Evolutionary conservation across 208 protist species (phyloP), one percentile per base, ranked within the genome.

Genomic region (Trypanosoma grayi): DNA sequence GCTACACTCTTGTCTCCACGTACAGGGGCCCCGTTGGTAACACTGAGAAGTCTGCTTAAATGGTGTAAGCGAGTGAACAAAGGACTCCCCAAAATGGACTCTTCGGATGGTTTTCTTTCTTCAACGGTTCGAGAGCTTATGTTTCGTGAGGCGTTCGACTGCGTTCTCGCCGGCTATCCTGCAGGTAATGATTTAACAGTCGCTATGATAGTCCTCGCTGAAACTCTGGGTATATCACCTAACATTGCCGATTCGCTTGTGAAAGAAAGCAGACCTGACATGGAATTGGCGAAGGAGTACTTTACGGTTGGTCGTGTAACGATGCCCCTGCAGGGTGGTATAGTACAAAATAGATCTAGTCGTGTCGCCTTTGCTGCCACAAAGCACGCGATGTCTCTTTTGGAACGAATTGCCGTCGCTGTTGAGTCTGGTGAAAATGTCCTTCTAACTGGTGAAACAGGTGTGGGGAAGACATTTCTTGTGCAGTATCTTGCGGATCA

Each of bases 401-500:
- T 99, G 40, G 98, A 99, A 68, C 67, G 89, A 10, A 72, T 99
- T 6, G 85, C 90, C 3, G 87, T 74, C 0, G 94, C 83, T 57
- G 91, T 99, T 24, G 54, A 89, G 25, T 69, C 83, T 13, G 60
- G 77, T 31, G 98, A 99, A 81, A 90, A 98, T 24, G 87, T 99
- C 11, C 80, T 99, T 31, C 83, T 99, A 6, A 96, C 98, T 31
- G 98, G 99, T 55, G 98, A 99, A 70, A 99, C 99, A 28, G 99
- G 99, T 53, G 86, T 95, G n/a, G 93, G 95, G 31, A 97, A 98
- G 51, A 98, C 89, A 30, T 97, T 95, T 65, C 86, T 96, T 70
- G 92, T 97, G 13, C 87, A 95, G 55, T 93, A 93, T 63, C 77
- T 97, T 7, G 92, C 95, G 0, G 86, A 94, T 56, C 74, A 93